A percentile compares a stretch with the other conserved stretches of the same genome.
These are phyloP conservation scores for Aphanomyces astaci DNA, from an alignment of 352 stramenopile species.

Conservation along the genomic window DNA sequence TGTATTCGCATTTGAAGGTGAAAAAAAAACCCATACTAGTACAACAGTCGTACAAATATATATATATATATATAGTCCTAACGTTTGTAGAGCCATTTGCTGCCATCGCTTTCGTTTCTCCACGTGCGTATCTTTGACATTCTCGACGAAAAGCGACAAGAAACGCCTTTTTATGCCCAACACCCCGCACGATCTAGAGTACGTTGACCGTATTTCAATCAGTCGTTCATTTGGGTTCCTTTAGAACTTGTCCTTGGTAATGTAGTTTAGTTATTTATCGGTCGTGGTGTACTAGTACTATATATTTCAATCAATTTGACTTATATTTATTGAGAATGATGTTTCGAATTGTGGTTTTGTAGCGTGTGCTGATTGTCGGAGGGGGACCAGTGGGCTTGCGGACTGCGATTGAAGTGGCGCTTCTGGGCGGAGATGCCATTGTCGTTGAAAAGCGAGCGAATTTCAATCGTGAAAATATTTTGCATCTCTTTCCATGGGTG, in stretches of 20 bases:
- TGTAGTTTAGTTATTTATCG: too few relatives aligned
- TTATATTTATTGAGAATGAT: background rate
- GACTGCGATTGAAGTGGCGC: slow-evolving; percentile 57
- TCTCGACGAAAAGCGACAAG: slow-evolving; percentile 10
- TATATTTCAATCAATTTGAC: too few relatives aligned
- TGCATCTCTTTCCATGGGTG: slow-evolving; percentile 78
- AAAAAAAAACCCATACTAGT: too few relatives aligned
- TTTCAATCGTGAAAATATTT: slow-evolving; percentile 78
- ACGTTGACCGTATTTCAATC: too few relatives aligned
- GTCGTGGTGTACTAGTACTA: too few relatives aligned
- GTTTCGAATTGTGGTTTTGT: background rate
- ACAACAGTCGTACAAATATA: too few relatives aligned
- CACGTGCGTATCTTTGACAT: slow-evolving; percentile 21
- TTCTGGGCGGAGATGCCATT: slow-evolving; percentile 62
- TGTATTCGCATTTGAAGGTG: slow-evolving; percentile 6
- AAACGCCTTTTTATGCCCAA: slow-evolving; percentile 1
- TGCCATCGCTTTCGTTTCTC: background rate
- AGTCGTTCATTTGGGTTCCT: too few relatives aligned
- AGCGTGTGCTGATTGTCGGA: slow-evolving; percentile 67
- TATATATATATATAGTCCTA: too few relatives aligned
- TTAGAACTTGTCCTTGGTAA: too few relatives aligned
- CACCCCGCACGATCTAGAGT: background rate
- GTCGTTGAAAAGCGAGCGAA: slow-evolving; percentile 75
- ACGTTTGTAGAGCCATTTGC: slow-evolving; percentile 3
- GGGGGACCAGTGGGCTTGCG: slow-evolving; percentile 67